Evolutionary conservation across 2,329 filamentous ascomycete genomes (phyloP), one percentile per base, ranked within the genome.

Genomic region (Lasiodiplodia sp.): DNA sequence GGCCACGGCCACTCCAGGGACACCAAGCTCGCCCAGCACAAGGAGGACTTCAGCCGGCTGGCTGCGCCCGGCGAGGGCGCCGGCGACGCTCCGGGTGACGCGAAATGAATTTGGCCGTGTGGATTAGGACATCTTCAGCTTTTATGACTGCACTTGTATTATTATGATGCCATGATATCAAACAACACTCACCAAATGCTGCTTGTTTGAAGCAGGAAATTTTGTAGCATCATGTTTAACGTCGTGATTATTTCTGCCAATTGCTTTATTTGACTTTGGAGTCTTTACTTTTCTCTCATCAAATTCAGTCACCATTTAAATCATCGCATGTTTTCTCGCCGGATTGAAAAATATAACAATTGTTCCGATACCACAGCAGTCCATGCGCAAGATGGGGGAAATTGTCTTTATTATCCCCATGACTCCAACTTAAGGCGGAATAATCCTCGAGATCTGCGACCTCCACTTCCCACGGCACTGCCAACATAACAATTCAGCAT

Each of bases 1-100:
- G 73, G 73, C 3, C 74, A 78, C 67, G 75, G 0, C 71, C 74
- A 28, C 69, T 71, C 28, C 55, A 71, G 67, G 18, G 71, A 74
- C 47, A 72, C 38, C 67, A 38, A 77, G 77, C 68, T 72, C 75
- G 70, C 66, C 69, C 16, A 70, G 67, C 52, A 68, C 73, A 67
- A 64, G 70, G 12, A 71, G 71, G 66, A 47, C n/a, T 47, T 47
- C 44, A 47, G 44, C 44, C 14, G 18, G 44, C 7, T 47, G n/a
- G 44, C 44, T 10, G 44, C 44, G 14, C 18, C 44, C 44, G 44
- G 44, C n/a, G 44, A 47, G 44, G 44, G 14, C 7, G 44, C 44
- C 3, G 21, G 21, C 44, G 44, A 47, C n/a, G 44, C 44, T 7
- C 44, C 44, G 0, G 44, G 44, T n/a, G 44, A 47, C 18, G 10